Base-by-base conservation (phyloP, 2,329 filamentous ascomycete genomes). In the Blastomyces gilchristii region DNA sequence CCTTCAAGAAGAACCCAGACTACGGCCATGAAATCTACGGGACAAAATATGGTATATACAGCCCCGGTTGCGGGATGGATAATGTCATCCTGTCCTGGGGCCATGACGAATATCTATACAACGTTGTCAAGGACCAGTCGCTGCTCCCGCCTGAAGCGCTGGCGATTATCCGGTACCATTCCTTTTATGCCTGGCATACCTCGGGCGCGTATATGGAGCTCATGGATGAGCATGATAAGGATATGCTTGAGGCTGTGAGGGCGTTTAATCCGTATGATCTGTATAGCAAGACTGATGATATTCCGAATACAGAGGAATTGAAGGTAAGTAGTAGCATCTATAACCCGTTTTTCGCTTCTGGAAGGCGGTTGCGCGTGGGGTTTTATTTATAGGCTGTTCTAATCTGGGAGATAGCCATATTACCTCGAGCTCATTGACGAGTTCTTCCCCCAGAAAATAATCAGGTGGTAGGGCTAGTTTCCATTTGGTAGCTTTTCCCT, bases 251-350 rank as follows among this genome's bases (percentile, higher is more conserved):
- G 71, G 90, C 90, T 9, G 91, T 95, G 59, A 83, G 85, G 75
- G 90, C 89, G 0, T 96, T 96, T 77, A 96, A 96, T 74, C 90
- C 91, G 0, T 96, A 96, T 70, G 91, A 96, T 73, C 73, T 96
- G 61, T 96, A 96, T 79, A 93, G 88, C 79, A 96, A 96, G 85
- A 91, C 86, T 69, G 91, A 96, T 70, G 89, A 85, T 31, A 81
- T 91, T 28, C 91, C 90, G 0, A 86, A 84, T 63, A 83, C 87
- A 0, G 87, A 91, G 71, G 85, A 89, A 70, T 79, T 96, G 63
- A 95, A 93, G 82, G 82, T 83, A 69, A 68, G 78, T 69, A 12
- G 28, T 16, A 39, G 7, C 34, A 37, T 37, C 34, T n/a, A 28
- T 16, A 43, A 22, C 41, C 37, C 28, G 41, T 28, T 6, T 6